Conservation (phyloP, 2,329 filamentous ascomycete genomes). For the Annulohypoxylon truncatum region DNA sequence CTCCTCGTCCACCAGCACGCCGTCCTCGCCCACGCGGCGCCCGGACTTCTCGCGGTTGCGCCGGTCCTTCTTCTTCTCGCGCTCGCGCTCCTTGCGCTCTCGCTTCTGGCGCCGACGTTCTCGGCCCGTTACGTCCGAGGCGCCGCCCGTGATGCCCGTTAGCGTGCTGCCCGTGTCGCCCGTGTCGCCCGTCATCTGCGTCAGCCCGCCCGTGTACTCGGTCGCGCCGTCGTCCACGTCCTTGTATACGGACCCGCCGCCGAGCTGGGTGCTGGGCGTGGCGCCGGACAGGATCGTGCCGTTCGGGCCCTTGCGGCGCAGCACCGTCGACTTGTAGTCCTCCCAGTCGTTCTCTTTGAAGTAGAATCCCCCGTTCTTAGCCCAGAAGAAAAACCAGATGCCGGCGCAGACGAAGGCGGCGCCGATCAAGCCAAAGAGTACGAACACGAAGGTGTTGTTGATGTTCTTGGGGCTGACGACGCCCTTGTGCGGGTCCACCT, state of each 20-base stretch:
- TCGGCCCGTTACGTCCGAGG: conserved; percentile 66
- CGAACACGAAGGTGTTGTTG: conserved; percentile 80
- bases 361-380: conserved; percentile 92
- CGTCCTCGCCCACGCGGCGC: conserved; percentile 67
- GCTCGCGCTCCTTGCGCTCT: conserved; percentile 60
- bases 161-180: conserved; percentile 61
- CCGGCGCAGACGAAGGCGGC: conserved; percentile 77
- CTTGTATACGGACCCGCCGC: conserved; percentile 87
- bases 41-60: conserved; percentile 49
- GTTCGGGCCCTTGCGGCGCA: conserved; percentile 89
- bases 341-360: conserved; percentile 93
- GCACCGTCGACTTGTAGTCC: conserved; percentile 95
- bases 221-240: conserved; percentile 67
- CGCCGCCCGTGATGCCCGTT: conserved; percentile 68
- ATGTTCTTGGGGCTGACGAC: conserved; percentile 66
- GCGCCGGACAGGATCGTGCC: conserved; percentile 86
- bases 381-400: conserved; percentile 99
- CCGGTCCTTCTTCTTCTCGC: conserved; percentile 56
- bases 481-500: conserved; percentile 58
- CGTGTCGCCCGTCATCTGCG: conserved; percentile 54
- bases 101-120: conserved; percentile 68
- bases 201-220: conserved; percentile 54
- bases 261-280: conserved; percentile 83
- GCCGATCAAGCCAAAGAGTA: conserved; percentile 86
- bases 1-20: conserved; percentile 70